Base-by-base conservation (phyloP, 192 early-diverging fungal genomes). In the Rhizophagus sp. region DNA sequence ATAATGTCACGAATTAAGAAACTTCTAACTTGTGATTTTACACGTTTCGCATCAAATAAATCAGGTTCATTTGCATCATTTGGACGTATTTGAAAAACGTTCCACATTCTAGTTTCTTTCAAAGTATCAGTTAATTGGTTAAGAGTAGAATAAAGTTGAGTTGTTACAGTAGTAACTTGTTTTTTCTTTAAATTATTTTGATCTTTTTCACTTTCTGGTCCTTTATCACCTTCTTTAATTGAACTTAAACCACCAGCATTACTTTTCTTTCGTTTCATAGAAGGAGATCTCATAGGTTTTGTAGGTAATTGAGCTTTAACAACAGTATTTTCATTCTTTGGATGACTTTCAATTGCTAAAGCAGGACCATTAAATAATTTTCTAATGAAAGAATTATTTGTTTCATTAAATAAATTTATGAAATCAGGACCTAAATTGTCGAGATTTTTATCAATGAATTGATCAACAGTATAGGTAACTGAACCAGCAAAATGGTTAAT, bases 121-220 rank as follows among this genome's bases (percentile, higher is more conserved):
- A 96, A 88, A 1, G 97, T 93, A 8, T 92, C 88, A 41, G 93
- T 84, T 76, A 98, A 84, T 76, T 97, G 95, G 47, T 94, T 89
- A 1, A 96, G 82, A 3, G 94, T 92, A n/a, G 81, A 81, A 84
- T 89, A 88, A 10, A 90, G 85, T 67, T 90, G 91, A 73, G 91
- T 85, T 10, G 86, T 62, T 17, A 90, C 88, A 1, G 89, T 89
- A 25, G 83, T 81, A 27, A 88, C 84, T 19, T 84, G 44, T 3
- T 85, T 81, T 80, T 85, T 83, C 22, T 88, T 85, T 82, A 73
- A 8, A 78, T 76, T 50, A 80, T 75, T 47, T 72, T 75, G 19
- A 77, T 76, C 24, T 47, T 47, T 47, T 47, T 47, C 44, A 44
- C 36, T 63, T 70, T 39, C 36, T 69, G 75, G 34, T 71, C 52